Base-by-base conservation (phyloP, 352 stramenopile species). In the Peronosclerospora sorghi region DNA sequence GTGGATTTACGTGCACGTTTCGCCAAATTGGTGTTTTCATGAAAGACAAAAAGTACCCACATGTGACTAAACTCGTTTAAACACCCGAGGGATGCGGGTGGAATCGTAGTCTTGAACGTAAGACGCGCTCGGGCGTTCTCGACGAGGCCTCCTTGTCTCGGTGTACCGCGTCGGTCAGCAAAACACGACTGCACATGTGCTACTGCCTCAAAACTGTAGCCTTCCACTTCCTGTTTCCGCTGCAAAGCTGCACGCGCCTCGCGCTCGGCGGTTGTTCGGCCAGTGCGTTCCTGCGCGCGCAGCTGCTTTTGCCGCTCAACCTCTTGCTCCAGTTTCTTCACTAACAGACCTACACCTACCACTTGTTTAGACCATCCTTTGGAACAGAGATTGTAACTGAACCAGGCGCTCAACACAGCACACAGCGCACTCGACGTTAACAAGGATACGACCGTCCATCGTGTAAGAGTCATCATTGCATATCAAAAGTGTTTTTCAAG, bases 31-130 rank as follows among this genome's bases (percentile, higher is more conserved):
- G 83, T 95, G 65, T 95, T 95, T 49, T 91, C 76, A 35, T 95
- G 83, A 51, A 95, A 95, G 39, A 91, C 76, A 28, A 95, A 95
- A 41, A 95, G 55, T n/a, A 95, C 77, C 83, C 83, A 95, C 13
- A 91, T 37, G 51, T 95, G 83, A 46, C 73, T 90, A 54, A 91
- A 95, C 51, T 92, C 68, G 44, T 88, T 72, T 7, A 95, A 58
- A 35, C 73, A 70, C 48, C 91, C 69, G 27, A 95, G 73, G 34
- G 82, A 68, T 0, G 73, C 65, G 3, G 75, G 66, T 6, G 83
- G 73, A 29, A 95, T 73, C 52, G 49, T 76, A 26, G 77, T 73
- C 48, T 72, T 73, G 41, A 95, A 86, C 39, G 68, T 65, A 48
- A 95, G 78, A 29, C 73, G 73, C 1, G 75, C 80, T 12, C 73